Conservation (phyloP, 306 rosid genomes). For the Corylus heterophylla region DNA sequence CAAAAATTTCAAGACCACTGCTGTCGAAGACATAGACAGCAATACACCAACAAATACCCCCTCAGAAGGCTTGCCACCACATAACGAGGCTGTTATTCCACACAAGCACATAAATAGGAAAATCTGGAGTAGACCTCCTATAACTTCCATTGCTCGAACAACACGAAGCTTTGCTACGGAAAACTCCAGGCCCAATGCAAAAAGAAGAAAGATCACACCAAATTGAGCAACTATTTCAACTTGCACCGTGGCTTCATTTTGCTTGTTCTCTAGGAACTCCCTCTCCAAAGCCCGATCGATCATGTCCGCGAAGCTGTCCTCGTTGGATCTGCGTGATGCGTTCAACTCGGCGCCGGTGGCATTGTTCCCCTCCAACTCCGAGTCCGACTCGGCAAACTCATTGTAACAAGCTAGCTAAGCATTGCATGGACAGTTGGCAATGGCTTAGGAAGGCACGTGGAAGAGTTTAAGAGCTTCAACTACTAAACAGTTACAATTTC, state of each 20-base stretch:
- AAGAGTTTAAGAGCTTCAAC: too few relatives aligned
- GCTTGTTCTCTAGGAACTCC: slow-evolving; percentile 87
- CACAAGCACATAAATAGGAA: slow-evolving; percentile 87
- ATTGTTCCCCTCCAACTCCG: slow-evolving; percentile 39
- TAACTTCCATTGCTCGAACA: slow-evolving; percentile 91
- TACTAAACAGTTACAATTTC: too few relatives aligned
- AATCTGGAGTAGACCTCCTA: slow-evolving; percentile 94
- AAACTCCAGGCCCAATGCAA: slow-evolving; percentile 93
- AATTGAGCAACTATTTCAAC: slow-evolving; percentile 99
- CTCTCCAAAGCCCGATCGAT: slow-evolving; percentile 90
- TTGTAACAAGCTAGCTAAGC: background rate
- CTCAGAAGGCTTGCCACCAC: slow-evolving; percentile 95
- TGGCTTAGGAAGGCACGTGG: too few relatives aligned
- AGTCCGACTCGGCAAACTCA: slow-evolving; percentile 34
- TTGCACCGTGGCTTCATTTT: slow-evolving; percentile 62
- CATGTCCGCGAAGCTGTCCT: slow-evolving; percentile 76
- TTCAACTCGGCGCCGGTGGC: slow-evolving; percentile 44
- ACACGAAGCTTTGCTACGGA: slow-evolving; percentile 88
- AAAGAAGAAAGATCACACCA: slow-evolving; percentile 96
- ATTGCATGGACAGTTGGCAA: too few relatives aligned
- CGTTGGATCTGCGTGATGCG: slow-evolving; percentile 66
- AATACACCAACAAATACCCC: slow-evolving; percentile 88
- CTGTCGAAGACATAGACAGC: slow-evolving; percentile 93
- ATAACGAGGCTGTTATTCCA: slow-evolving; percentile 88
- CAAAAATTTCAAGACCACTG: slow-evolving; percentile 94